phyloP scores from a whole-genome alignment of 768 basidiomycete species.

The Russula sp. region DNA sequence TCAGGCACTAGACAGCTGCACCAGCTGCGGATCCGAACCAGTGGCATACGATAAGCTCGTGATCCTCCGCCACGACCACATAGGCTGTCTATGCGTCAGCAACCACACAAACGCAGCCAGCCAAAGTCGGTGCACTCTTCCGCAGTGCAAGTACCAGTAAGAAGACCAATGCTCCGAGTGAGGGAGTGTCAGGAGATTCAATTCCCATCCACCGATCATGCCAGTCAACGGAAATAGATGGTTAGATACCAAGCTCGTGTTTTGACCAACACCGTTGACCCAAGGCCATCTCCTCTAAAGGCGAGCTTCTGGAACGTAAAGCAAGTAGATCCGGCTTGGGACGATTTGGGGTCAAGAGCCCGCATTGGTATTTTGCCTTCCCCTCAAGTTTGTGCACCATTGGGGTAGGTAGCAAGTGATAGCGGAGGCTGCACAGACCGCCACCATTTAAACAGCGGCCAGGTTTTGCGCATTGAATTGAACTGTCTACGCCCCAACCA shows the following conservation, averaged over 20 bases:
- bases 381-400: neutral
- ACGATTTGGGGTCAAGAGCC: neutral
- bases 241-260: conserved; percentile 3
- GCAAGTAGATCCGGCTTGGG: neutral
- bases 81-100: neutral
- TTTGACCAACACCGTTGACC: conserved; percentile 12
- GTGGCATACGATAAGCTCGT: neutral
- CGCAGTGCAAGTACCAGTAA: neutral
- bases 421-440: neutral
- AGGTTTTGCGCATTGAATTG: neutral
- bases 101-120: neutral
- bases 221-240: neutral
- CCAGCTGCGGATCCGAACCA: conserved; percentile 8
- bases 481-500: neutral
- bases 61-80: neutral
- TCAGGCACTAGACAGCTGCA: neutral
- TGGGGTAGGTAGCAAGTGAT: neutral
- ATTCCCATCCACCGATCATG: neutral
- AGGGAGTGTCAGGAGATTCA: neutral
- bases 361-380: neutral
- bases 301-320: conserved; percentile 13
- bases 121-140: conserved; percentile 3
- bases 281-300: neutral
- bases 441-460: conserved; percentile 1
- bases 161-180: neutral